Evolutionary conservation across 768 basidiomycete genomes (phyloP).

Genomic region (Termitomyces sp.): DNA sequence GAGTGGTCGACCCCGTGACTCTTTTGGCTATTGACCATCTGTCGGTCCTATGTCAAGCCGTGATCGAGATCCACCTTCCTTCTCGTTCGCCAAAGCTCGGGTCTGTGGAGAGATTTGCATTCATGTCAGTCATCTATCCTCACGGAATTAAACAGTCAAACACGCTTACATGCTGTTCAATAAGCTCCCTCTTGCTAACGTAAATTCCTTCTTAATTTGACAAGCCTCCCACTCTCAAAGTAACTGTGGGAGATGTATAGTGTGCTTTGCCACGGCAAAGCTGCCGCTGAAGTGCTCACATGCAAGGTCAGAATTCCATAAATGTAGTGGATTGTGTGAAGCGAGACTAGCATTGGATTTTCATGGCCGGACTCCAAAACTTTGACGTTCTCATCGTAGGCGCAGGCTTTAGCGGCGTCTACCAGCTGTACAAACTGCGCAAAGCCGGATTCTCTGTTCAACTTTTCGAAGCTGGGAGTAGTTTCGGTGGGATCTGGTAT

Average conservation of each 20-base stretch:
- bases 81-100: neutral
- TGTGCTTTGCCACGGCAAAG: neutral
- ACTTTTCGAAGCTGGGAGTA: slow-evolving; percentile 16
- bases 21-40: neutral
- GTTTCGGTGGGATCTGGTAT: slow-evolving; percentile 21
- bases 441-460: slow-evolving; percentile 15
- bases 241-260: neutral
- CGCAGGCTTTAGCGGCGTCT: slow-evolving; percentile 20
- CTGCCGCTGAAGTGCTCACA: neutral
- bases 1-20: neutral
- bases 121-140: neutral
- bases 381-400: slow-evolving; percentile 21
- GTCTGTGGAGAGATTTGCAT: neutral
- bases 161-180: neutral
- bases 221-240: neutral
- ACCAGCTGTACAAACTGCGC: slow-evolving; percentile 15
- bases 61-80: neutral
- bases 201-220: neutral
- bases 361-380: neutral
- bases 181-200: neutral
- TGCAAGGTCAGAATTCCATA: neutral
- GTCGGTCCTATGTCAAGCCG: neutral
- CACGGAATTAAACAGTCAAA: neutral
- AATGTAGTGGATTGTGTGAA: neutral
- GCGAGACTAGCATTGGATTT: neutral